phyloP scores from a whole-genome alignment of 805 yeast species.

The Metschnikowia gelsemii region DNA sequence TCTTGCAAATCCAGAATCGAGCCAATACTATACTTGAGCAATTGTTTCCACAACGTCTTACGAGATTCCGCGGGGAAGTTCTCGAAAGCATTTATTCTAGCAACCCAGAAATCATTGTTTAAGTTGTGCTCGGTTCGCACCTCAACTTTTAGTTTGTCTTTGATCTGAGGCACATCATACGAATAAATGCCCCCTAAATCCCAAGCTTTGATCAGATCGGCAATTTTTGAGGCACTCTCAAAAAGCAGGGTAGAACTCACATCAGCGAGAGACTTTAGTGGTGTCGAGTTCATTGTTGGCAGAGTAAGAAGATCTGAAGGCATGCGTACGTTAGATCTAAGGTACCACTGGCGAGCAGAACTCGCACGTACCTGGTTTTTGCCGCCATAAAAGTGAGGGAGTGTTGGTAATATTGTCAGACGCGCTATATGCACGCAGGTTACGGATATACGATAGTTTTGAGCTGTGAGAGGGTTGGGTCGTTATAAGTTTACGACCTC shows the following conservation, averaged over 20 bases:
- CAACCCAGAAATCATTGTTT: constrained; percentile 22
- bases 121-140: constrained; percentile 13
- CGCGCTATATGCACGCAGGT: too few species aligned
- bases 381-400: too few species aligned
- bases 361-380: too few species aligned
- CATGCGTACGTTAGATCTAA: too few species aligned
- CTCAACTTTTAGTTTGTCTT: constrained; percentile 16
- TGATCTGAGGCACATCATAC: constrained; percentile 18
- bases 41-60: constrained; percentile 12
- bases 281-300: constrained; percentile 17
- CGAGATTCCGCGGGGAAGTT: constrained; percentile 18
- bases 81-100: constrained; percentile 17
- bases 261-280: constrained; percentile 13
- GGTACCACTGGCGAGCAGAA: too few species aligned
- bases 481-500: too few species aligned
- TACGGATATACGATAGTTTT: too few species aligned
- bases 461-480: too few species aligned
- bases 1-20: constrained; percentile 17
- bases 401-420: too few species aligned
- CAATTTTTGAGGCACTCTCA: constrained; percentile 11
- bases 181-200: constrained; percentile 12
- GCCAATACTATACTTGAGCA: constrained; percentile 17
- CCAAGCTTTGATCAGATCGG: constrained; percentile 17
- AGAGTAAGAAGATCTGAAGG: too few species aligned
- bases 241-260: constrained; percentile 15